Evolutionary conservation across 768 basidiomycete species (phyloP).

Genomic region (Mycena metata): DNA sequence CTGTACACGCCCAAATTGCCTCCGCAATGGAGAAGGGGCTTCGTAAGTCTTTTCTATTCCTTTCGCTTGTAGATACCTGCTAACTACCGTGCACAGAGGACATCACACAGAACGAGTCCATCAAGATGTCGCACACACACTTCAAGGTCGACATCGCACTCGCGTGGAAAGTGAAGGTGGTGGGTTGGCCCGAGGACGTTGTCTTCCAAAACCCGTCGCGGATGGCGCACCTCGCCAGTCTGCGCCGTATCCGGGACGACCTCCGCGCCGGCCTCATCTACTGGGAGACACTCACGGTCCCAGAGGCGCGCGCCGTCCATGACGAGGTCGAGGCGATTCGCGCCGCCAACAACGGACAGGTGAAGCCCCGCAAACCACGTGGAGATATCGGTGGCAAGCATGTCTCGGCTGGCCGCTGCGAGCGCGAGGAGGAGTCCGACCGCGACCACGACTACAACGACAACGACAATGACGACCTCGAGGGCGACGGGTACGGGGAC

Average conservation of each 20-base stretch:
- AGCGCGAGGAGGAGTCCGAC: too few species aligned
- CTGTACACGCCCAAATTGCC: background rate
- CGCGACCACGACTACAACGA: background rate
- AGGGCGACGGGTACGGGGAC: background rate
- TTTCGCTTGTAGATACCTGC: background rate
- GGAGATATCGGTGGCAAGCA: background rate
- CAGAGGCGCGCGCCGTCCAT: background rate
- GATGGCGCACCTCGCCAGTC: background rate
- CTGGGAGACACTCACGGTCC: background rate
- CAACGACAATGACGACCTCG: background rate
- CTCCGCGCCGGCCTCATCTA: background rate
- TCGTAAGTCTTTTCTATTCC: background rate
- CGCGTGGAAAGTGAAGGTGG: background rate
- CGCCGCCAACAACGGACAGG: background rate
- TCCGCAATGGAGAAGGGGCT: background rate
- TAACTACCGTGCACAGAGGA: background rate
- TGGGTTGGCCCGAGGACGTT: background rate
- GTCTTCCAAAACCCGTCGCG: background rate
- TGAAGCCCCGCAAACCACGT: background rate
- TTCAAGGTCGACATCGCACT: background rate
- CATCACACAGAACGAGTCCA: background rate
- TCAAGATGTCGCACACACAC: background rate
- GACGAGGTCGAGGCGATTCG: background rate
- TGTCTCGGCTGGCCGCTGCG: too few species aligned
- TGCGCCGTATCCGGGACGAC: background rate